Percentiles rank a stretch among this genome's conserved stretches.
phyloP scores from a whole-genome alignment of 768 basidiomycete species.

The Psilocybe azurescens region DNA sequence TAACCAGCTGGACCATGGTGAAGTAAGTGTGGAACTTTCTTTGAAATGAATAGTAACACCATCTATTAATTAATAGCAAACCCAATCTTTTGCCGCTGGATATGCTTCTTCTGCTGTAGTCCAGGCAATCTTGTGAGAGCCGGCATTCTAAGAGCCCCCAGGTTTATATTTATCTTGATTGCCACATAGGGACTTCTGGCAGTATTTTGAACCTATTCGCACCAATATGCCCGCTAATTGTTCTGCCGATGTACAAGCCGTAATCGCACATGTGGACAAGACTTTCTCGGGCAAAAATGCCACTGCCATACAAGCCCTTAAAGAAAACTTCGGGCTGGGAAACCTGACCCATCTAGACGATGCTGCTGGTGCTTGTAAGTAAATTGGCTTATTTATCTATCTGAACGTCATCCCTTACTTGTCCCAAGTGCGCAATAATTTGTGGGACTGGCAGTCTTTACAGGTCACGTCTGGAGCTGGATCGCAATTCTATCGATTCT shows the following conservation, averaged over 20 bases:
- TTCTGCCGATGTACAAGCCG: slow-evolving; percentile 71
- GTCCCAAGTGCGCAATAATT: slow-evolving; percentile 54
- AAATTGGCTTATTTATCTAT: background rate
- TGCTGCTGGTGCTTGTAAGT: slow-evolving; percentile 61
- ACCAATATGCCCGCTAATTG: slow-evolving; percentile 75
- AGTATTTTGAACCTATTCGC: slow-evolving; percentile 75
- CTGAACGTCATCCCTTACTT: background rate
- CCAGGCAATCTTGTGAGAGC: slow-evolving; percentile 55
- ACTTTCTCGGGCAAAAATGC: slow-evolving; percentile 52
- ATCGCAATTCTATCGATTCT: slow-evolving; percentile 61
- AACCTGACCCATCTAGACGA: slow-evolving; percentile 67
- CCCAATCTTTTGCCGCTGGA: slow-evolving; percentile 65
- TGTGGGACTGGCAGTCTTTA: slow-evolving; percentile 74
- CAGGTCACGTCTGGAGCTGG: slow-evolving; percentile 53
- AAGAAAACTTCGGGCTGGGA: slow-evolving; percentile 63
- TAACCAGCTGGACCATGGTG: slow-evolving; percentile 71
- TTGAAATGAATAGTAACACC: background rate
- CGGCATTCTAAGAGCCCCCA: background rate
- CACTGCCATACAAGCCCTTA: slow-evolving; percentile 55
- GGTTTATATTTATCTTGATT: background rate
- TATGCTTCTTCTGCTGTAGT: slow-evolving; percentile 73
- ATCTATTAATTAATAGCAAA: slow-evolving; percentile 43
- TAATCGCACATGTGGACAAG: slow-evolving; percentile 63
- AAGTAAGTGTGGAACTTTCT: slow-evolving; percentile 46
- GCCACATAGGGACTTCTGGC: slow-evolving; percentile 59